Evolutionary conservation across 164 flowering plant genomes (phyloP).

Genomic region (Nymphaea colorata): DNA sequence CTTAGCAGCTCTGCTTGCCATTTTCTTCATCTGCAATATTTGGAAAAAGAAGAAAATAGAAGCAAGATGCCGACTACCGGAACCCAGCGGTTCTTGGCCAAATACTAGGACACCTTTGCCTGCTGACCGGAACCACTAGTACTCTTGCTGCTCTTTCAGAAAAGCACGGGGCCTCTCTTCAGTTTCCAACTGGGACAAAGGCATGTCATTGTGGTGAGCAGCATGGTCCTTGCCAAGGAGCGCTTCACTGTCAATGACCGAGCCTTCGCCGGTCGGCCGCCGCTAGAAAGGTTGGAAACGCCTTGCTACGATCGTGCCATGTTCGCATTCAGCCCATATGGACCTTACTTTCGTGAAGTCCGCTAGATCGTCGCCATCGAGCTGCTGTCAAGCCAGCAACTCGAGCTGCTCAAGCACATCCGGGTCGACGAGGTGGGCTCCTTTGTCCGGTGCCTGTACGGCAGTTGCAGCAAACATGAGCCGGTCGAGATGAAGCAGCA

Average conservation of each 20-base stretch:
- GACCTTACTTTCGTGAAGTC: constrained; percentile 19
- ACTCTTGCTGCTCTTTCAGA: constrained; percentile 12
- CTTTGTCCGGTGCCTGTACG: constrained; percentile 5
- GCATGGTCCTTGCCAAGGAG: constrained; percentile 9
- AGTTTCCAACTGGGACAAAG: constrained; percentile 5
- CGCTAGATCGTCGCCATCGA: constrained; percentile 14
- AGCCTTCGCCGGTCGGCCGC: constrained; percentile 1
- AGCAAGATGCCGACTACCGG: constrained; percentile 3
- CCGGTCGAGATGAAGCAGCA: constrained; percentile 11
- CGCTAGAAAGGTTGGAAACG: neutral
- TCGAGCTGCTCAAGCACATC: constrained; percentile 9
- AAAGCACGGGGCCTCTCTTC: constrained; percentile 8
- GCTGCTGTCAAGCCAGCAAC: constrained; percentile 12
- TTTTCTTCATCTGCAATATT: no score
- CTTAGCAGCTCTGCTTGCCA: no score
- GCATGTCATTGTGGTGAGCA: constrained; percentile 8
- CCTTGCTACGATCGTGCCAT: constrained; percentile 13
- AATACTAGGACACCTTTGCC: constrained; percentile 11
- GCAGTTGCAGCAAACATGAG: constrained; percentile 1
- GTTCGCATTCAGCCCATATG: constrained; percentile 16
- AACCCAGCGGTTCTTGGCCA: constrained; percentile 13
- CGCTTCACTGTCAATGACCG: constrained; percentile 11
- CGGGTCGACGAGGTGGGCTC: constrained; percentile 7
- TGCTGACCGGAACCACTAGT: neutral
- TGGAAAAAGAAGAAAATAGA: neutral